Base-by-base conservation (phyloP, 371 early-diverging fungal species). In the Saksenaea oblongispora region DNA sequence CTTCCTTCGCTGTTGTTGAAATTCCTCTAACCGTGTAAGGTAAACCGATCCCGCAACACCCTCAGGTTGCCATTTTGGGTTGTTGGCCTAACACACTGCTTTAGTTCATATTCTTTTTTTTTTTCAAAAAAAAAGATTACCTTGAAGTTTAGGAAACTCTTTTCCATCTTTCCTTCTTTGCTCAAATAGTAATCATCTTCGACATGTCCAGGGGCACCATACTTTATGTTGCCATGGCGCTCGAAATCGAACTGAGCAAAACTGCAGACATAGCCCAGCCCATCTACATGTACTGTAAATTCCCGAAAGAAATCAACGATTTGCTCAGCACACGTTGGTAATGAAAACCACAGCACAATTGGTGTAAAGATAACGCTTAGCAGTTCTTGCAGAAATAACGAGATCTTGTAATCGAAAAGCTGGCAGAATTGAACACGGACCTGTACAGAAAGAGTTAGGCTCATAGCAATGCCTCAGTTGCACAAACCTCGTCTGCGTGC, bases 101-200 rank as follows among this genome's bases (percentile, higher is more conserved):
- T 18, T 22, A 53, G 27, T 18, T 35, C 41, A 15, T 34, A 44
- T 53, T 13, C 15, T 59, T 9, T 53, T 18, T 22, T 27, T 22
- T 27, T 35, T 51, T 14, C n/a, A n/a, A n/a, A n/a, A n/a, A n/a
- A 14, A 17, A 14, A 17, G 17, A 14, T 73, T 67, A 91, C 93
- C 83, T 98, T 96, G 75, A 98, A 98, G 61, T 91, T 93, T 59
- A 98, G 53, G 65, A 98, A 93, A 13, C 95, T 94, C 76, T 92
- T 92, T 72, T 98, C 98, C 97, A 98, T 96, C 75, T 98, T 98
- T 35, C 94, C 97, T 53, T 94, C 87, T 39, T 93, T 92, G 7
- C 94, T 91, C 14, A 88, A 62, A 62, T 81, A 81, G 34, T 89
- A 84, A 9, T 84, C 89, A 56, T 86, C 86, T 4, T 81, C 73